Evolutionary conservation across 2,329 filamentous ascomycete genomes (phyloP), one percentile per base, ranked within the genome.

Genomic region (Botrytis byssoidea): DNA sequence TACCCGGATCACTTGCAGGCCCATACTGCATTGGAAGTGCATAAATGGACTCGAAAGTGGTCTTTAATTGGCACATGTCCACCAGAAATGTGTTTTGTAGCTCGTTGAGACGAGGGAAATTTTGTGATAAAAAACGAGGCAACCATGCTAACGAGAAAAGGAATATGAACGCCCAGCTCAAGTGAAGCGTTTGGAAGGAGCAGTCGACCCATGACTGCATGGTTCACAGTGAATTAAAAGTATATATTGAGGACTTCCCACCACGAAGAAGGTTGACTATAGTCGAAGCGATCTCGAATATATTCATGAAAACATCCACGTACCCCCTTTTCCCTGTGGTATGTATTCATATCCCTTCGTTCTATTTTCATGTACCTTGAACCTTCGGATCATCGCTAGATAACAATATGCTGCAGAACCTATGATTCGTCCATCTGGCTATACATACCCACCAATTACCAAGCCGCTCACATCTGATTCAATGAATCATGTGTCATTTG

Each of bases 361-460:
- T 22, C 65, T 42, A 14, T 46, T 65, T 46, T n/a, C 74, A 71
- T 70, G 64, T 46, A 73, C 67, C 71, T 75, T 63, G 66, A 76
- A 76, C 70, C 75, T 75, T 76, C 71, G 69, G 76, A 74, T 55
- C 46, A 71, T 78, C 76, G 77, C 78, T 79, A 79, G 78, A 69
- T 46, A 66, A 76, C 57, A 76, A 78, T 74, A 74, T 73, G 65
- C 71, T 73, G 60, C n/a, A 48, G 51, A 66, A 64, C 68, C 46
- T 51, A 40, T 78, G 77, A 79, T 79, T 79, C 75, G 77, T 60
- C 66, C 70, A 37, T 60, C 59, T 44, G 74, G 74, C 73, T 67
- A 74, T 75, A 77, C 74, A 74, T 75, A 75, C 65, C 74, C 74
- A 73, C 72, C 55, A 40, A 70, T 63, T 25, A 70, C 44, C 64